Percentiles rank a stretch among this genome's conserved stretches.
phyloP scores from a whole-genome alignment of 176 grass and related monocot species.

The Avena insularis region DNA sequence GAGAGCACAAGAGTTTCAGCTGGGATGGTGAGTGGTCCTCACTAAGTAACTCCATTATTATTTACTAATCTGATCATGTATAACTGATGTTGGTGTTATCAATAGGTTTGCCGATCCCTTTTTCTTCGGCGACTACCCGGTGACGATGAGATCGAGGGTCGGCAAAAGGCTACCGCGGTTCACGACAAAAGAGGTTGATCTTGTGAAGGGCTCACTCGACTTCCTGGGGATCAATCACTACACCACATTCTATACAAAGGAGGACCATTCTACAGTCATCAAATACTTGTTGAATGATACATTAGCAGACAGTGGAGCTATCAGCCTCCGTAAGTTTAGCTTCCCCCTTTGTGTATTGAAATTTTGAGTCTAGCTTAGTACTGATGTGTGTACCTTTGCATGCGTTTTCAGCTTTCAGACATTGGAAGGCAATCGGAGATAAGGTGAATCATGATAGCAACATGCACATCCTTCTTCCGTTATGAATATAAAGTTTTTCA shows the following conservation, averaged over 20 bases:
- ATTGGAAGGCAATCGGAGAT: slow-evolving; percentile 55
- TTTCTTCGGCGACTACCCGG: slow-evolving; percentile 77
- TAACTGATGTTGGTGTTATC: neutral
- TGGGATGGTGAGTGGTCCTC: slow-evolving; percentile 58
- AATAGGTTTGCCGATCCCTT: slow-evolving; percentile 79
- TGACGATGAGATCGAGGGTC: slow-evolving; percentile 65
- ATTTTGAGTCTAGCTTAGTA: neutral
- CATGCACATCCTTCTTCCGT: neutral
- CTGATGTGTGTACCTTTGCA: neutral
- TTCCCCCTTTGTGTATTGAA: neutral
- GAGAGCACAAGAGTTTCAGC: slow-evolving; percentile 83
- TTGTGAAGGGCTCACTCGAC: slow-evolving; percentile 74
- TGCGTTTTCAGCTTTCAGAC: slow-evolving; percentile 56
- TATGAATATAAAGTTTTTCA: neutral
- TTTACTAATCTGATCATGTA: neutral
- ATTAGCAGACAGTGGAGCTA: slow-evolving; percentile 56
- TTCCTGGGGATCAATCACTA: slow-evolving; percentile 85
- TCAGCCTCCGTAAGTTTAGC: slow-evolving; percentile 58
- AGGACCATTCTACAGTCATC: slow-evolving; percentile 57
- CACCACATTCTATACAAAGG: slow-evolving; percentile 66
- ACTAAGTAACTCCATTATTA: neutral
- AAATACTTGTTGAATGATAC: slow-evolving; percentile 53
- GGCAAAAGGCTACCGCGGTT: slow-evolving; percentile 62
- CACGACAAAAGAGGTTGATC: slow-evolving; percentile 46
- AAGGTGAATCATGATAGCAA: slow-evolving; percentile 36